A percentile compares a stretch with the other conserved stretches of the same genome.
phyloP scores from a whole-genome alignment of 768 basidiomycete species.

The Imleria badia region DNA sequence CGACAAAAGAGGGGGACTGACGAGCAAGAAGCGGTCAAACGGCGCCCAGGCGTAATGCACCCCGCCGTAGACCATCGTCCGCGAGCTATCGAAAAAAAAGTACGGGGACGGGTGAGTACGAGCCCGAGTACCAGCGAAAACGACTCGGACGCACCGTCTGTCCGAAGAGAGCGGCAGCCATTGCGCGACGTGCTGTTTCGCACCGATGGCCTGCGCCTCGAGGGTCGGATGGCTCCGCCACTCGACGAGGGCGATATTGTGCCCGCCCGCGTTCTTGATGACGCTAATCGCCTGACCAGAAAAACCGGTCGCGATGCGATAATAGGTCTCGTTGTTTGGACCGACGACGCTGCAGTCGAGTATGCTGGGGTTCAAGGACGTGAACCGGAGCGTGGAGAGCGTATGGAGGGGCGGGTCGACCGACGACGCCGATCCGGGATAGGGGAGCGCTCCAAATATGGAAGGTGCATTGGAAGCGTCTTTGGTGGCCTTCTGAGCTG shows the following conservation, averaged over 20 bases:
- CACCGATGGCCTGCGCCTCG: conserved; percentile 51
- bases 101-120: not conserved
- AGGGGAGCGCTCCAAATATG: conserved; percentile 64
- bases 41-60: conserved; percentile 57
- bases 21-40: conserved; percentile 48
- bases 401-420: conserved; percentile 30
- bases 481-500: conserved; percentile 25
- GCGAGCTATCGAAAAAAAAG: conserved; percentile 28
- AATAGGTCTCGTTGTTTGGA: conserved; percentile 46
- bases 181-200: conserved; percentile 47
- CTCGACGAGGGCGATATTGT: conserved; percentile 53
- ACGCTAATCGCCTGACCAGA: conserved; percentile 51
- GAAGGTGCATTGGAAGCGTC: conserved; percentile 39
- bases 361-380: conserved; percentile 48
- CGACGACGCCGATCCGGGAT: conserved; percentile 35
- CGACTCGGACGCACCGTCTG: conserved; percentile 39
- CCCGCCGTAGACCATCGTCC: conserved; percentile 53
- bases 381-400: conserved; percentile 48
- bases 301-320: conserved; percentile 48
- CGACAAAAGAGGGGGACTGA: not conserved
- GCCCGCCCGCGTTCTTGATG: conserved; percentile 48
- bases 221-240: conserved; percentile 51
- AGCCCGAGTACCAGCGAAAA: not conserved
- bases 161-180: conserved; percentile 59
- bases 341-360: conserved; percentile 57